Conservation (phyloP, 1,284 basidiomycete species). For the Caloboletus firmus region DNA sequence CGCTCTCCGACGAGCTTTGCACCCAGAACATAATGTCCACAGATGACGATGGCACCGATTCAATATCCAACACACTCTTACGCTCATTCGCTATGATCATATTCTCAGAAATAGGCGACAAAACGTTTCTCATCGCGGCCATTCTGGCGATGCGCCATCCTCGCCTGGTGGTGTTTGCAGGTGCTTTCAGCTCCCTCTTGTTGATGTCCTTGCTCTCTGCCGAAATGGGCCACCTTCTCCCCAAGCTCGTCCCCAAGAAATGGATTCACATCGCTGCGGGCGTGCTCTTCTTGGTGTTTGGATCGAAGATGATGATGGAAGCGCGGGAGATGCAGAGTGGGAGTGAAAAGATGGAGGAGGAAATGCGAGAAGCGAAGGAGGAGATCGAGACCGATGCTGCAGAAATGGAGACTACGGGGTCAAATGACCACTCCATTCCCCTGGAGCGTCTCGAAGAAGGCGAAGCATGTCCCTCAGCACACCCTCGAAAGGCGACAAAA, state of each 20-base stretch:
- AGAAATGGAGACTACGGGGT: slow-evolving; percentile 34
- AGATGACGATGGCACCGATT: slow-evolving; percentile 10
- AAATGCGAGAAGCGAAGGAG: slow-evolving; percentile 90
- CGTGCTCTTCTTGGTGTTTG: slow-evolving; percentile 83
- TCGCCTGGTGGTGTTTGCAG: slow-evolving; percentile 82
- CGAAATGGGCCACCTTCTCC: slow-evolving; percentile 82
- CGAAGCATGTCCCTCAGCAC: slow-evolving; percentile 26
- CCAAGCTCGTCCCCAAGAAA: slow-evolving; percentile 75
- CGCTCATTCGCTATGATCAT: slow-evolving; percentile 88
- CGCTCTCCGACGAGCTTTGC: slow-evolving; percentile 1
- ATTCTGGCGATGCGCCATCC: slow-evolving; percentile 96
- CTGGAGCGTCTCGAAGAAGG: slow-evolving; percentile 67
- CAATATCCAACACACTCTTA: slow-evolving; percentile 53
- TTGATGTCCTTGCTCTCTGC: slow-evolving; percentile 94
- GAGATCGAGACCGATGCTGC: slow-evolving; percentile 79
- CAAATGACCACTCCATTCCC: slow-evolving; percentile 48
- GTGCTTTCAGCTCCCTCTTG: slow-evolving; percentile 85
- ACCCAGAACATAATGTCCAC: slow-evolving; percentile 21
- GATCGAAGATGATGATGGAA: slow-evolving; percentile 82
- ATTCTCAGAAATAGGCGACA: slow-evolving; percentile 93
- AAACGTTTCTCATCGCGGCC: slow-evolving; percentile 96
- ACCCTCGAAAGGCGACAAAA: slow-evolving; percentile 10
- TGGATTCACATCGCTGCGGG: slow-evolving; percentile 83
- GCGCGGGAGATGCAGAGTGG: slow-evolving; percentile 75
- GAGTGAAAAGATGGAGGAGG: slow-evolving; percentile 82